phyloP scores from a whole-genome alignment of 164 flowering plant species.

The Aristolochia californica region DNA sequence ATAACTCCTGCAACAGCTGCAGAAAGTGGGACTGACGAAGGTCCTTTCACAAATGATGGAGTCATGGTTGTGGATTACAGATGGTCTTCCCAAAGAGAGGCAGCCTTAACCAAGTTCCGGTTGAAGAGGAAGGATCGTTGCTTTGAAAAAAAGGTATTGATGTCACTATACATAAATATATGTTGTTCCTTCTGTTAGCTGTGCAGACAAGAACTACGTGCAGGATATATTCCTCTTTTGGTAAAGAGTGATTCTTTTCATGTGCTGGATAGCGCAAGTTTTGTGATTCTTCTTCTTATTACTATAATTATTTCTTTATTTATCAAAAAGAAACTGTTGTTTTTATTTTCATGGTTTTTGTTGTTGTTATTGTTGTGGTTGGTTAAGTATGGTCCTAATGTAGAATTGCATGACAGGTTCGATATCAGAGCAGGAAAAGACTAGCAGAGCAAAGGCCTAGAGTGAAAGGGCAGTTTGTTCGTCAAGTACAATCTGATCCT shows the following conservation, averaged over 20 bases:
- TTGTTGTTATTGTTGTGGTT: too few relatives aligned
- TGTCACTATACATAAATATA: too few relatives aligned
- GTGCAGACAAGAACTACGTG: too few relatives aligned
- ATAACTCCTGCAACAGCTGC: slow-evolving; percentile 21
- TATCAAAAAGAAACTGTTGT: not conserved
- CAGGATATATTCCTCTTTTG: not conserved
- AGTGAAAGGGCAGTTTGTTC: slow-evolving; percentile 88
- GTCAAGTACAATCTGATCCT: slow-evolving; percentile 32
- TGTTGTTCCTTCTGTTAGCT: slow-evolving; percentile 46
- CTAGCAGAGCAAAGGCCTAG: slow-evolving; percentile 92
- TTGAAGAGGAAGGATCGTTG: slow-evolving; percentile 92
- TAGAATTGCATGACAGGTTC: slow-evolving; percentile 39
- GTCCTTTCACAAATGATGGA: slow-evolving; percentile 15
- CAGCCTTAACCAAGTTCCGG: slow-evolving; percentile 77
- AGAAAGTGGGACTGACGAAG: slow-evolving; percentile 40
- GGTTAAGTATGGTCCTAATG: not conserved
- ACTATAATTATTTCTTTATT: not conserved
- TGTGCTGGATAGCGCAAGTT: too few relatives aligned
- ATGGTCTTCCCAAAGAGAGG: slow-evolving; percentile 67
- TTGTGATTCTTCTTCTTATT: not conserved
- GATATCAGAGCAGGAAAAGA: slow-evolving; percentile 82
- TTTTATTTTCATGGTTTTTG: too few relatives aligned
- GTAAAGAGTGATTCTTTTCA: too few relatives aligned
- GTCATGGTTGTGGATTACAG: slow-evolving; percentile 11
- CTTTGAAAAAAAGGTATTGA: slow-evolving; percentile 27